These are phyloP conservation scores for Tuber magnatum DNA, from an alignment of 495 filamentous ascomycete genomes.

Conservation along the genomic window DNA sequence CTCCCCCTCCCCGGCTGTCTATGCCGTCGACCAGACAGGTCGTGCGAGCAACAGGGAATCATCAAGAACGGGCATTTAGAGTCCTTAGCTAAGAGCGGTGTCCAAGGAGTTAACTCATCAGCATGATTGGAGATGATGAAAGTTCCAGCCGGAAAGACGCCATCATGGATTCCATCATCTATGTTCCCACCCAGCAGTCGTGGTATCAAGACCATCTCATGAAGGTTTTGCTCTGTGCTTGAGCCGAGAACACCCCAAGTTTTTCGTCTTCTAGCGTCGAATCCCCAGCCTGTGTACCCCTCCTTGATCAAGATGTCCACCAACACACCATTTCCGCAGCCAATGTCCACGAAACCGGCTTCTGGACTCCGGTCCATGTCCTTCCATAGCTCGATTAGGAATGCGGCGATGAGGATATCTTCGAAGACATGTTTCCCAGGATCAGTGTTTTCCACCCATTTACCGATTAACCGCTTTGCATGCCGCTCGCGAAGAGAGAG, in stretches of 20 bases:
- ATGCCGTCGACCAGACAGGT: conserved; percentile 64
- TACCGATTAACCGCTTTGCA: conserved; percentile 55
- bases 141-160: conserved; percentile 63
- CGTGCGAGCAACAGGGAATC: conserved; percentile 91
- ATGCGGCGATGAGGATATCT: conserved; percentile 84
- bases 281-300: conserved; percentile 80
- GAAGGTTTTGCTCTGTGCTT: conserved; percentile 51
- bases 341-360: conserved; percentile 90
- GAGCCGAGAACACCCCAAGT: conserved; percentile 68
- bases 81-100: conserved; percentile 72
- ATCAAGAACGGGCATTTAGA: conserved; percentile 73
- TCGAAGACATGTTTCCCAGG: conserved; percentile 91
- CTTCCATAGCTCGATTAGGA: conserved; percentile 85
- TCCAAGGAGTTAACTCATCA: conserved; percentile 93
- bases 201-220: conserved; percentile 70
- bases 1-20: conserved; percentile 49
- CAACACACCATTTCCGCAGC: conserved; percentile 91
- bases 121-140: conserved; percentile 97
- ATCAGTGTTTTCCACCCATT: conserved; percentile 81
- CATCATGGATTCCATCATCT: conserved; percentile 53
- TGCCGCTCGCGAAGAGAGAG: conserved; percentile 69
- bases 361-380: conserved; percentile 58
- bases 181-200: conserved; percentile 40
- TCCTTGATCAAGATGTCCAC: conserved; percentile 74
- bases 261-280: conserved; percentile 76